phyloP scores from a whole-genome alignment of 306 rosid genomes.

The Bauhinia variegata region DNA sequence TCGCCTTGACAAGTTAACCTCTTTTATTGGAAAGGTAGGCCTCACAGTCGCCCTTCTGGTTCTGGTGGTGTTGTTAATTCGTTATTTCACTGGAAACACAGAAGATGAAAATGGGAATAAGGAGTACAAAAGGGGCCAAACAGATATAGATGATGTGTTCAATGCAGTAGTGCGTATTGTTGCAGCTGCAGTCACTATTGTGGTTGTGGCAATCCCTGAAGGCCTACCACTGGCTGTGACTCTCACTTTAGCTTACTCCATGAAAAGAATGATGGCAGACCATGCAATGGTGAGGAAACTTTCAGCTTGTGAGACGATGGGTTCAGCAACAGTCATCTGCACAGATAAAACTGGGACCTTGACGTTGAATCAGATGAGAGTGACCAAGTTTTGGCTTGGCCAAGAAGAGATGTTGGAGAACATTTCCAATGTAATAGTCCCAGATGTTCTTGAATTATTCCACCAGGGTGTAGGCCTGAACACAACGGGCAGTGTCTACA shows the following conservation, averaged over 20 bases:
- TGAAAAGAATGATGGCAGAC: slow-evolving; percentile 94
- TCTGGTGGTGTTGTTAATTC: slow-evolving; percentile 67
- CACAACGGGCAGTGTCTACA: slow-evolving; percentile 71
- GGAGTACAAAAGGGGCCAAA: slow-evolving; percentile 54
- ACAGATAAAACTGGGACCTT: slow-evolving; percentile 87
- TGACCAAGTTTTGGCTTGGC: slow-evolving; percentile 74
- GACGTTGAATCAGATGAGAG: slow-evolving; percentile 79
- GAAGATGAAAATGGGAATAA: slow-evolving; percentile 44
- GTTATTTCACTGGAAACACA: slow-evolving; percentile 79
- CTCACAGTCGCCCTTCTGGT: slow-evolving; percentile 84
- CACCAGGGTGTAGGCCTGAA: slow-evolving; percentile 74
- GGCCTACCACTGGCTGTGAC: slow-evolving; percentile 90
- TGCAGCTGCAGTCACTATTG: slow-evolving; percentile 78
- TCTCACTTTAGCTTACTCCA: slow-evolving; percentile 84
- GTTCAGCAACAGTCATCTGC: slow-evolving; percentile 88
- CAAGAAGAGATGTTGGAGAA: slow-evolving; percentile 48
- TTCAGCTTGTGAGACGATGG: slow-evolving; percentile 93
- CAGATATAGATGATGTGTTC: slow-evolving; percentile 42
- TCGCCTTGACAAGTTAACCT: slow-evolving; percentile 74
- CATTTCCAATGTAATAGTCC: slow-evolving; percentile 38
- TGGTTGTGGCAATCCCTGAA: slow-evolving; percentile 95
- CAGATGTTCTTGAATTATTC: slow-evolving; percentile 54
- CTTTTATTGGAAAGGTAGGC: slow-evolving; percentile 87
- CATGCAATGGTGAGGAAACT: slow-evolving; percentile 93
- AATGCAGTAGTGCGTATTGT: slow-evolving; percentile 64